Evolutionary conservation across 768 basidiomycete species (phyloP).

Genomic region (Russula olivacea): DNA sequence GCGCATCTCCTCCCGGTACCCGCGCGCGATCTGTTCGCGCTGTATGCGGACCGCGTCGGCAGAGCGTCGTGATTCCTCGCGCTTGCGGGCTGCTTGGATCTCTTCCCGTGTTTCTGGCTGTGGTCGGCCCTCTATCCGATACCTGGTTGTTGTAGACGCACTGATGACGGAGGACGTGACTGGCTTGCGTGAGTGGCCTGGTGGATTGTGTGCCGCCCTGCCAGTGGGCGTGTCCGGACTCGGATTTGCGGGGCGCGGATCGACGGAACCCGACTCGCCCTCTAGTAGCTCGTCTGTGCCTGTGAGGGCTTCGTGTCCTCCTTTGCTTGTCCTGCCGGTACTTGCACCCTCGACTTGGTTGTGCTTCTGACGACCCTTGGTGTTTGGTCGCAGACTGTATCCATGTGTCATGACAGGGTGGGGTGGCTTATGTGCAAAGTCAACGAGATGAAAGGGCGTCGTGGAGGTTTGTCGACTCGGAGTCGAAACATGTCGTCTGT

Average conservation of each 20-base stretch:
- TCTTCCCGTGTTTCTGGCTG: background rate
- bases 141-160: no score
- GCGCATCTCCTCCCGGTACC: background rate
- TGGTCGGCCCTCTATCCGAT: no score
- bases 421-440: background rate
- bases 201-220: background rate
- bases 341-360: background rate
- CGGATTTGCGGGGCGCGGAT: background rate
- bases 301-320: background rate
- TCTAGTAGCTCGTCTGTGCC: background rate
- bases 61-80: background rate
- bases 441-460: background rate
- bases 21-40: background rate
- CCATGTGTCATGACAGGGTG: background rate
- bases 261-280: background rate
- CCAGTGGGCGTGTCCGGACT: no score
- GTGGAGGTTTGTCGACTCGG: background rate
- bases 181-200: no score
- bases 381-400: background rate
- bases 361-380: background rate
- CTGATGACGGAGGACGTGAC: no score
- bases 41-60: background rate
- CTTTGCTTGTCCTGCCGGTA: background rate
- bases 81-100: background rate
- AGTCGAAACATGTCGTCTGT: no score